Evolutionary conservation across 2,329 filamentous ascomycete genomes (phyloP).

Genomic region (Diaporthe citriasiana): DNA sequence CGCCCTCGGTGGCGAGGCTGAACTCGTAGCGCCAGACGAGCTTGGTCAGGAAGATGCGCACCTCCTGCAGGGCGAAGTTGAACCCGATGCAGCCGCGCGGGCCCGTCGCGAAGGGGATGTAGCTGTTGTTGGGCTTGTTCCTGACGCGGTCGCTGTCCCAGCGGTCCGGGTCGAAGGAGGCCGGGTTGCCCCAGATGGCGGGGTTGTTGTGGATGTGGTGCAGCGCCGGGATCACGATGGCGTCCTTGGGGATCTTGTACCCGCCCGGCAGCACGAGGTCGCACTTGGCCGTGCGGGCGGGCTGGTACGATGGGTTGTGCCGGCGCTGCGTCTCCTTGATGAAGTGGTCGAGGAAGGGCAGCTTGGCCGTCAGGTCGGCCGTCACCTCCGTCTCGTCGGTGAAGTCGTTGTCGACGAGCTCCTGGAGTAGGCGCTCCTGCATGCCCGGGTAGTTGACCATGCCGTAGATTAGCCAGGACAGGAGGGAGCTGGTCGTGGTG

Average conservation of each 20-base stretch:
- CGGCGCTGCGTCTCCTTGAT: conserved; percentile 73
- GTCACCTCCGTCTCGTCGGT: conserved; percentile 60
- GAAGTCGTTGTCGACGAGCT: conserved; percentile 65
- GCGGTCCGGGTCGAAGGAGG: conserved; percentile 70
- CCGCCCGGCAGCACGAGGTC: conserved; percentile 72
- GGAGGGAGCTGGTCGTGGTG: conserved; percentile 70
- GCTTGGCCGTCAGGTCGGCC: conserved; percentile 60
- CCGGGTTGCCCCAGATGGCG: conserved; percentile 69
- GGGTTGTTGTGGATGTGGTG: conserved; percentile 68
- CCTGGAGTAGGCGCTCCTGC: conserved; percentile 70
- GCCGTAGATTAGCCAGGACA: conserved; percentile 71
- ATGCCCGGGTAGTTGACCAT: conserved; percentile 67
- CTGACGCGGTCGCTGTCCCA: conserved; percentile 70
- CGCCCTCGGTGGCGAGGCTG: conserved; percentile 61
- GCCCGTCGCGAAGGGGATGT: conserved; percentile 71
- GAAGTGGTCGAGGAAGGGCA: conserved; percentile 69
- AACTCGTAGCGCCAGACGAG: conserved; percentile 73
- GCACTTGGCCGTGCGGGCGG: conserved; percentile 67
- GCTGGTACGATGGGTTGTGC: conserved; percentile 74
- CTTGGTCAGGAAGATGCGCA: conserved; percentile 71
- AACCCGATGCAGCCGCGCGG: conserved; percentile 73
- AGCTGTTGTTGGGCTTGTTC: conserved; percentile 64
- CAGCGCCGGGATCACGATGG: conserved; percentile 67
- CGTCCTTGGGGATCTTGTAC: conserved; percentile 66
- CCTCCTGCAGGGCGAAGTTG: conserved; percentile 74